Evolutionary conservation across 169 alveolate species (phyloP), one percentile per base, ranked within the genome.

Genomic region (Perkinsus chesapeaki): DNA sequence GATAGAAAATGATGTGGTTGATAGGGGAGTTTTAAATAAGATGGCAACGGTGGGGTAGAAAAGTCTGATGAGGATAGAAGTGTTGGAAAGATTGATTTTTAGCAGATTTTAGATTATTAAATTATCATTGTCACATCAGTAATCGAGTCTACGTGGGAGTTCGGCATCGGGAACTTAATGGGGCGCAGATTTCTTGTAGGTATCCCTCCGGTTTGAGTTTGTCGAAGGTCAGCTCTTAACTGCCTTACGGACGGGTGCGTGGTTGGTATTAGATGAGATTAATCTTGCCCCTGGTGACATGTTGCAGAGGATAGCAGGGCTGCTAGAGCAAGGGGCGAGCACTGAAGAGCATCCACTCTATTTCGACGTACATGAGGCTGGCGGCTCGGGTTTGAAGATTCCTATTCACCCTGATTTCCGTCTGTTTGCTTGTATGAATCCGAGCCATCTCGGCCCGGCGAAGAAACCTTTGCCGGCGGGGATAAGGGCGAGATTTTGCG

Each of bases 261-360:
- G 99, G 99, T 96, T 99, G n/a, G 96, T 99, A 82, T 97, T 99
- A 36, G 99, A 99, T 96, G 99, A 99, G 96, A 98, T 99, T 43
- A 99, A 99, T 93, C 96, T 99, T 93, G 99, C 99, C 3, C 99
- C 99, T 39, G 98, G 98, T 34, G 99, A 99, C 93, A 96, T 99
- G 31, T 95, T 99, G 93, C 98, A 98, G 95, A 98, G 99, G 93
- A 94, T 99, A 36, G 95, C 96, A 93, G 97, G 98, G 39, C 95
- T 97, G 93, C 95, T 97, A 48, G 96, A 94, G 94, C 96, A 96
- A 91, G 94, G 94, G 82, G 92, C 94, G 12, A 73, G 91, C 31
- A 73, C 39, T 20, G 43, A 23, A 23, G 43, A 72, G 7, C 31
- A 38, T 23, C 73, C 48, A 72, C 27, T 91, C 60, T 91, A 34